A percentile compares a stretch with the other conserved stretches of the same genome.
Evolutionary conservation across 352 stramenopile species (phyloP).

Genomic region (Phytophthora brassicae): DNA sequence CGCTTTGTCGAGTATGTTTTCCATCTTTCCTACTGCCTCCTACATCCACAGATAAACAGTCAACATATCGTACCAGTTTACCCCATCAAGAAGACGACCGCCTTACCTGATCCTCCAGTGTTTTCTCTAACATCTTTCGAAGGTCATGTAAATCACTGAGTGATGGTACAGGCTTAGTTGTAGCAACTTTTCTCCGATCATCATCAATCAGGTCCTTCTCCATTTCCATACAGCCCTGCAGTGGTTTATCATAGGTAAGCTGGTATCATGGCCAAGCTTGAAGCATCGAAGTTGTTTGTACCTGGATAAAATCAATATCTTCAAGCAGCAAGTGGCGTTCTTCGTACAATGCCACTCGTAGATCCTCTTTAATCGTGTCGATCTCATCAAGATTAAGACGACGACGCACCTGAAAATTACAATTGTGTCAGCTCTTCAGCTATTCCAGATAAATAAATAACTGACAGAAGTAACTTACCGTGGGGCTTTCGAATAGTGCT

Average conservation of each 20-base stretch:
- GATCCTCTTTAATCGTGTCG: conserved; percentile 62
- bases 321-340: conserved; percentile 69
- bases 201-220: conserved; percentile 83
- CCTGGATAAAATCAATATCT: conserved; percentile 87
- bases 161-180: conserved; percentile 42
- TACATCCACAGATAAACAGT: conserved; percentile 5
- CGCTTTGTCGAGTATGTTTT: conserved; percentile 45
- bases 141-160: conserved; percentile 70
- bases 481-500: conserved; percentile 55
- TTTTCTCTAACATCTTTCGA: conserved; percentile 57
- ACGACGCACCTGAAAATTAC: conserved; percentile 34
- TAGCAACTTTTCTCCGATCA: conserved; percentile 50
- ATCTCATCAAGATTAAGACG: conserved; percentile 73
- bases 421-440: not conserved
- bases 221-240: conserved; percentile 80
- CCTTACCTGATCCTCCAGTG: conserved; percentile 57
- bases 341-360: conserved; percentile 57
- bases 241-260: not conserved
- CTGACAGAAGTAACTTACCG: conserved; percentile 37
- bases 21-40: conserved; percentile 38
- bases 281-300: conserved; percentile 11
- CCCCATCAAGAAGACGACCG: too few relatives aligned
- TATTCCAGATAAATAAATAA: not conserved
- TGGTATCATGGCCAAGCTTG: too few relatives aligned
- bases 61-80: not conserved